phyloP scores from a whole-genome alignment of 1,284 basidiomycete species.

The Bondarzewia mesenterica region DNA sequence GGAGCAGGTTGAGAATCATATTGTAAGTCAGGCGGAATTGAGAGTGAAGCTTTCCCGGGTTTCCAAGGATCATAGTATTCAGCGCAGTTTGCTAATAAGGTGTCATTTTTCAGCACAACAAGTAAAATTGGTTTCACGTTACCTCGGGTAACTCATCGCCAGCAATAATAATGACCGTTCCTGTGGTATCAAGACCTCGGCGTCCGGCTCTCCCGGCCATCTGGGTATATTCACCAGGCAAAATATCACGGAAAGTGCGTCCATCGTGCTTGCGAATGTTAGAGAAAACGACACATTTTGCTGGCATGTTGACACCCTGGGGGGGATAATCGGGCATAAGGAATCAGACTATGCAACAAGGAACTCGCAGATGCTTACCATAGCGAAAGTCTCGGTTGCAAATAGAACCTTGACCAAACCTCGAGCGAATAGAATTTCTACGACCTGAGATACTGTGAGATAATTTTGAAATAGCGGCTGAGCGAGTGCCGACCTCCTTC shows the following conservation, averaged over 20 bases:
- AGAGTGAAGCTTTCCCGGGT: slow-evolving; percentile 86
- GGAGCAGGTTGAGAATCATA: slow-evolving; percentile 96
- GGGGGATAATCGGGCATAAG: background rate
- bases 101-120: slow-evolving; percentile 1
- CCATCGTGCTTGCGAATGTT: slow-evolving; percentile 96
- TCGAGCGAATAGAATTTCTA: slow-evolving; percentile 93
- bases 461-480: background rate
- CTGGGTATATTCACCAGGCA: slow-evolving; percentile 93
- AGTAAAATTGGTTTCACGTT: background rate
- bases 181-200: slow-evolving; percentile 90
- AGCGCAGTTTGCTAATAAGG: slow-evolving; percentile 58
- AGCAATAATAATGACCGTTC: slow-evolving; percentile 90
- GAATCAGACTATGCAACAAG: background rate
- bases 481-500: slow-evolving; percentile 66
- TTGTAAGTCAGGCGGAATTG: slow-evolving; percentile 99
- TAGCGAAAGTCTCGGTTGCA: slow-evolving; percentile 98
- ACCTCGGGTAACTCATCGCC: slow-evolving; percentile 87
- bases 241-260: slow-evolving; percentile 80
- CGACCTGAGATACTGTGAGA: slow-evolving; percentile 52
- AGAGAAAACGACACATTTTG: slow-evolving; percentile 95
- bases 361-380: slow-evolving; percentile 54
- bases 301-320: slow-evolving; percentile 99
- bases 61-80: slow-evolving; percentile 89
- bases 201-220: slow-evolving; percentile 99
- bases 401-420: slow-evolving; percentile 97